phyloP scores from a whole-genome alignment of 2,329 filamentous ascomycete species.

The Sporothrix dimorphospora region DNA sequence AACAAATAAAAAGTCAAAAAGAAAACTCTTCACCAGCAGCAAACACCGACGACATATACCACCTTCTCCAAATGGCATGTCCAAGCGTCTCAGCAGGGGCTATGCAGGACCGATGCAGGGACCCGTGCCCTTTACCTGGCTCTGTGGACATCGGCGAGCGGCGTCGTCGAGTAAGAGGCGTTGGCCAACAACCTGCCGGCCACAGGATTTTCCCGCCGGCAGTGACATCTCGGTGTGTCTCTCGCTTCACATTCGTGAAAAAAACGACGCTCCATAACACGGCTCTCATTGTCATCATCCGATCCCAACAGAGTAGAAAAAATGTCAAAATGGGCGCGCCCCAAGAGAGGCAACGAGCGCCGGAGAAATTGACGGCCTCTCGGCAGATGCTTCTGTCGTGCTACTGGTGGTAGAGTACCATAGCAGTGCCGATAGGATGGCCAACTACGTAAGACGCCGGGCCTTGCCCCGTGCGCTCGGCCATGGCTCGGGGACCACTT shows the following conservation, averaged over 20 bases:
- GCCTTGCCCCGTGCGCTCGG: neutral
- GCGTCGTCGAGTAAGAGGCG: too few species aligned
- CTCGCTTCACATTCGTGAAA: neutral
- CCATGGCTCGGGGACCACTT: neutral
- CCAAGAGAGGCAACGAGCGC: neutral
- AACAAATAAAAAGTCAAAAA: constrained; percentile 1
- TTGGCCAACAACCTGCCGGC: too few species aligned
- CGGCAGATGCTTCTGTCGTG: neutral
- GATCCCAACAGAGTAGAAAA: neutral
- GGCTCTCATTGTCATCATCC: neutral
- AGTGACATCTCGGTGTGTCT: neutral
- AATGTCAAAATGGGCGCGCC: neutral
- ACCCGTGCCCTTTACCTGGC: too few species aligned
- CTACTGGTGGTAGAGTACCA: neutral
- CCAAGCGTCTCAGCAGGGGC: too few species aligned
- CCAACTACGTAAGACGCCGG: neutral
- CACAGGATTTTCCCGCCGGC: too few species aligned
- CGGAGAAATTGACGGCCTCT: neutral
- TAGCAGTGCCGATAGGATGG: neutral
- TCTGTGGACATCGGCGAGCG: too few species aligned
- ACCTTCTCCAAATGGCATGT: neutral
- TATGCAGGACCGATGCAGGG: too few species aligned
- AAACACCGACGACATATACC: neutral
- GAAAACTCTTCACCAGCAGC: too few species aligned
- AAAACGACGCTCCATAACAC: neutral